Evolutionary conservation across 1,284 basidiomycete species (phyloP), one percentile per base, ranked within the genome.

Genomic region (Peniophora sp.): DNA sequence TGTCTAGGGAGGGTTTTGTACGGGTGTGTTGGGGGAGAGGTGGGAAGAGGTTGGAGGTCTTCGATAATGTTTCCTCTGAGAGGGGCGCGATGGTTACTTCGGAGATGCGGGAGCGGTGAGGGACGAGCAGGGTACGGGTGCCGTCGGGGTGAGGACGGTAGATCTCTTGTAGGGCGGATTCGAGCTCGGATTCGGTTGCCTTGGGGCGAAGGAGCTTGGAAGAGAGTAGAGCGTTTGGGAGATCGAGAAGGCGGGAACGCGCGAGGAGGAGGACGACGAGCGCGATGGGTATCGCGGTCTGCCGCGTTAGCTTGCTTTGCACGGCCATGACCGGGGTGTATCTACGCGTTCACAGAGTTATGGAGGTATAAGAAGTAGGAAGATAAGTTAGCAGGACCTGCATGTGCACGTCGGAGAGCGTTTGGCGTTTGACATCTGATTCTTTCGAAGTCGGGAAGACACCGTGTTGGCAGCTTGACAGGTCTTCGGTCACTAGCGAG

Each of bases 1-100:
- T 75, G 65, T 95, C 89, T 53, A 96, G 84, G 47, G 81, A 83
- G 2, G 89, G 78, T 58, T 83, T 85, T 50, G 76, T 67, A 24
- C 52, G 50, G 6, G 53, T 50, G 2, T 70, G 65, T 0, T 67
- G 59, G 0, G 76, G 66, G 3, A 82, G 63, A 6, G 71, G 73
- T 1, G 82, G 81, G 57, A 88, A 89, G 58, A 72, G 66, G 3
- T 62, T 65, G 5, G 70, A 74, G 57, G 85, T 75, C 1, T 68
- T 61, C 0, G 59, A 61, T 48, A 84, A 71, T 48, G 73, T 70
- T 1, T 66, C 62, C 3, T 64, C 61, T 2, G 74, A 65, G 0
- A 71, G 80, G 2, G 76, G 73, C 10, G 56, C 56, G 36, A 71
- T 63, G 34, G 60, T 48, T 47, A 80, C 82, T 71, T 81, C 82